Evolutionary conservation across 345 rosid species (phyloP), one percentile per base, ranked within the genome.

Genomic region (Anacardium occidentale): DNA sequence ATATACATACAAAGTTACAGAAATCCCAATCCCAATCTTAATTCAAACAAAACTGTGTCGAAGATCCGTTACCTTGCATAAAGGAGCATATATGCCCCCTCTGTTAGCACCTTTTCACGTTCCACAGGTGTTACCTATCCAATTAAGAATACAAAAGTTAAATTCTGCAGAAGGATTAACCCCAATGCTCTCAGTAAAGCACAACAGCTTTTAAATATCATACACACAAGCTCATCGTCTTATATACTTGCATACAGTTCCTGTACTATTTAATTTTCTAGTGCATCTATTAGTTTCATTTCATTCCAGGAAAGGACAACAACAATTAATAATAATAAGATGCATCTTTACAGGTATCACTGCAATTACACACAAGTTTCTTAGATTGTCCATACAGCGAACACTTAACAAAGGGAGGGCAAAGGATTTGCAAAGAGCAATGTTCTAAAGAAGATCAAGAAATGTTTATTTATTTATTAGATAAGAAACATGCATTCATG

Each of bases 21-120:
- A 60, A 29, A 64, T 72, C 47, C 61, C 6, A 25, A 44, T 10
- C 15, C 22, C 6, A 44, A 44, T 10, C 15, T 26, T 22, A 47
- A 64, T 51, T 45, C 14, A 8, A 42, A 48, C 47, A 59, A 45
- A 64, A 37, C 20, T 29, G 50, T 64, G 58, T 50, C 18, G 14
- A 20, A 58, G 77, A 80, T 44, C 26, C 8, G 1, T 77, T 75
- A 96, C 99, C 99, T 91, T 66, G 97, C 85, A 70, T 96, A 96
- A 57, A 96, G 88, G 71, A 96, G 88, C 93, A 93, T 90, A 82
- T 91, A 93, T 20, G 97, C 99, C 37, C 91, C 90, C 75, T 83
- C 78, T 15, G 82, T 75, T 69, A 91, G 77, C 69, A 93, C 90
- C 75, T 81, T 86, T 74, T 85, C 97, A 63, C 87, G 82, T 20